Evolutionary conservation across 2,329 filamentous ascomycete species (phyloP).

Genomic region (Trichoderma sp.): DNA sequence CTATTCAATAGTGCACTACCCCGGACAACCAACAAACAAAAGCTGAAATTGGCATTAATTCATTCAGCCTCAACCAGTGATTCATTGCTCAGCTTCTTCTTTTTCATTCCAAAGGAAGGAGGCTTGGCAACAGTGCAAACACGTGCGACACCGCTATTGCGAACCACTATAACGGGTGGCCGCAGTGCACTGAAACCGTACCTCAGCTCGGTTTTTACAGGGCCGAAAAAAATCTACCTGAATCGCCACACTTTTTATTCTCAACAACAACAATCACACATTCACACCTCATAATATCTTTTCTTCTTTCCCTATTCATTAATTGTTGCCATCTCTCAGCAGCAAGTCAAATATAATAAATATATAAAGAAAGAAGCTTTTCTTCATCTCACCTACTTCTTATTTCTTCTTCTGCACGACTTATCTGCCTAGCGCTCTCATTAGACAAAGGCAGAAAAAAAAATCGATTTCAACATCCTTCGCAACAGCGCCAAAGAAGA

Average conservation of each 20-base stretch:
- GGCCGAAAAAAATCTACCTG: not conserved
- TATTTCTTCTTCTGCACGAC: not conserved
- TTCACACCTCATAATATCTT: not conserved
- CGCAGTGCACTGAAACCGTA: not conserved
- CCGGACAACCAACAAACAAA: not conserved
- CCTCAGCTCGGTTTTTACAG: not conserved
- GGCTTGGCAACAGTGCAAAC: not conserved
- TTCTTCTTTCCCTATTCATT: not conserved
- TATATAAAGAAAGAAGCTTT: not conserved
- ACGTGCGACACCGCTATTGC: not conserved
- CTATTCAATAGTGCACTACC: not conserved
- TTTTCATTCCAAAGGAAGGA: not conserved
- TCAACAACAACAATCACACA: constrained; percentile 1
- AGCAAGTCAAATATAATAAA: not conserved
- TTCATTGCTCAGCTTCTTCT: not conserved
- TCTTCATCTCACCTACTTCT: not conserved
- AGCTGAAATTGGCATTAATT: not conserved
- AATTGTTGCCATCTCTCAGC: not conserved
- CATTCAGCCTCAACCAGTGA: not conserved
- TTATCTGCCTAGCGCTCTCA: not conserved
- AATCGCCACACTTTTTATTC: not conserved
- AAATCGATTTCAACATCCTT: not conserved
- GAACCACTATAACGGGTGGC: not conserved
- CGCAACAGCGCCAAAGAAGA: not conserved
- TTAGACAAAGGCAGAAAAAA: not conserved